Percentiles rank a stretch among this genome's conserved stretches.
phyloP scores from a whole-genome alignment of 352 stramenopile species.

The Elongisporangium anandrum region DNA sequence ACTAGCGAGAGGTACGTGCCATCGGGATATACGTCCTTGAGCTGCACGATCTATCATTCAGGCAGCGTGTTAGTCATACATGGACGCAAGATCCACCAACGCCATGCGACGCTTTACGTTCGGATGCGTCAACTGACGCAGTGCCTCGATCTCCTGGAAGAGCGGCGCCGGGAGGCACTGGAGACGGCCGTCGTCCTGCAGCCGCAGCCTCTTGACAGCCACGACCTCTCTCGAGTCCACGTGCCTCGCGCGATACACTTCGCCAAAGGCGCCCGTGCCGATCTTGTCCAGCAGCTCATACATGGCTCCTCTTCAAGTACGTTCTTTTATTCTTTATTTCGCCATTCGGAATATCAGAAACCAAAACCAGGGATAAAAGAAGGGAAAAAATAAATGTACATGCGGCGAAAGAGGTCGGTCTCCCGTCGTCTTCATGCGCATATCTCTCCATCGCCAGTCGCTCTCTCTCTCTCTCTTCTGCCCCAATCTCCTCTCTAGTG shows the following conservation, averaged over 20 bases:
- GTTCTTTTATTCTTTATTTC: no score
- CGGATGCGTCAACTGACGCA: slow-evolving; percentile 66
- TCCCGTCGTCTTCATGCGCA: neutral
- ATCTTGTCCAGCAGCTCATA: slow-evolving; percentile 68
- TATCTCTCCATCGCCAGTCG: neutral
- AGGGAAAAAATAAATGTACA: neutral
- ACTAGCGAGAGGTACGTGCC: slow-evolving; percentile 56
- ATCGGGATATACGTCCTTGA: slow-evolving; percentile 55
- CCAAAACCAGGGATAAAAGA: neutral
- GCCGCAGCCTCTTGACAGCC: slow-evolving; percentile 58
- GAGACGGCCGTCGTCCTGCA: slow-evolving; percentile 44
- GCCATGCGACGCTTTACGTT: slow-evolving; percentile 26
- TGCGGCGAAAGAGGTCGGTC: no score
- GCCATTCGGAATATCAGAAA: no score
- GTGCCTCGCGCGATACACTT: slow-evolving; percentile 56
- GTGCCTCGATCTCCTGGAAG: slow-evolving; percentile 74
- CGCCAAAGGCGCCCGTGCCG: slow-evolving; percentile 63
- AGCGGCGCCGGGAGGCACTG: slow-evolving; percentile 42
- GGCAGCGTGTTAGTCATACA: neutral
- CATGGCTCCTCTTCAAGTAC: slow-evolving; percentile 10
- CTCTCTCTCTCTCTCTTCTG: neutral
- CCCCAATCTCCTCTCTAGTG: slow-evolving; percentile 60
- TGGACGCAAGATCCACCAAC: neutral
- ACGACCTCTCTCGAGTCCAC: slow-evolving; percentile 29
- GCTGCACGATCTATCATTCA: slow-evolving; percentile 47